Conservation (phyloP, 768 basidiomycete genomes). For the Collybia nuda region DNA sequence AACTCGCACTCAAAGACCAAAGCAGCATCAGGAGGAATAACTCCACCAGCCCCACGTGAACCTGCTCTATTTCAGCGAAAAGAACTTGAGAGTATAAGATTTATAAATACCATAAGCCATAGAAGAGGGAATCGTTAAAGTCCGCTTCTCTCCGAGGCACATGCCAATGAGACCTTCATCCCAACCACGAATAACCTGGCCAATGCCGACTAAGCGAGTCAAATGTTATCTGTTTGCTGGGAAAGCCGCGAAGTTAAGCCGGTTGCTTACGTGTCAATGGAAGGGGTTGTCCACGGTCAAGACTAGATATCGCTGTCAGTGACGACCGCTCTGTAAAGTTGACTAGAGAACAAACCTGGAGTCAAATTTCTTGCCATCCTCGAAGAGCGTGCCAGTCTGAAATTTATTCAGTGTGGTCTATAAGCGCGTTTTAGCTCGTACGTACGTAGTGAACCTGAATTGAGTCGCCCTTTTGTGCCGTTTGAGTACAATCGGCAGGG, state of each 20-base stretch:
- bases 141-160: constrained; percentile 88
- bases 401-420: neutral
- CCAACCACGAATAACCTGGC: constrained; percentile 87
- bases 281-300: constrained; percentile 73
- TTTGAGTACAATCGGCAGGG: constrained; percentile 56
- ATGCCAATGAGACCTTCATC: constrained; percentile 81
- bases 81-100: neutral
- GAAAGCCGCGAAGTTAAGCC: neutral
- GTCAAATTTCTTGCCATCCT: constrained; percentile 83
- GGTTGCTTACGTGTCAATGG: constrained; percentile 67
- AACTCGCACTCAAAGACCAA: constrained; percentile 89
- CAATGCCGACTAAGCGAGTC: constrained; percentile 58
- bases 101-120: constrained; percentile 77
- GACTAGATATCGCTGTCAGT: constrained; percentile 32
- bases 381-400: constrained; percentile 79
- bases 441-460: constrained; percentile 79
- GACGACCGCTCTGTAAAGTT: neutral
- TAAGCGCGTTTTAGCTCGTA: neutral
- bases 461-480: constrained; percentile 59
- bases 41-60: constrained; percentile 65
- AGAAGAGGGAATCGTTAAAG: constrained; percentile 77
- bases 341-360: constrained; percentile 56
- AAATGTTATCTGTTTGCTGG: neutral
- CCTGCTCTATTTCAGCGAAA: constrained; percentile 38
- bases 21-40: constrained; percentile 70